Base-by-base conservation (phyloP, 768 basidiomycete genomes). In the Tylopilus subfusipes region DNA sequence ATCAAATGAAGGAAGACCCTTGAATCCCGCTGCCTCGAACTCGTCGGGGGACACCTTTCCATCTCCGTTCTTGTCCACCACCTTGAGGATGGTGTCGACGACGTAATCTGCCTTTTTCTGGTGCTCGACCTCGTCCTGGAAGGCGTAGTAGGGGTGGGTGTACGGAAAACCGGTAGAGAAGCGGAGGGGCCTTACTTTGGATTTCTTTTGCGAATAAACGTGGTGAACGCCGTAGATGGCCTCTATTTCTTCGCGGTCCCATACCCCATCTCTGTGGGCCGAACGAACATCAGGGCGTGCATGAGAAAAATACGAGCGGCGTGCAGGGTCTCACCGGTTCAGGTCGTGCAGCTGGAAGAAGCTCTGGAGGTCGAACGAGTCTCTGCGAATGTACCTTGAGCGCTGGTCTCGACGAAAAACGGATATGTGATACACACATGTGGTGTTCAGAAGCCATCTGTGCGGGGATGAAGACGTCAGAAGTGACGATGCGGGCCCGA, bases 341-440 rank as follows among this genome's bases (percentile, higher is more conserved):
- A 99, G 77, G 73, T 99, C 96, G 72, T 99, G 96, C 13, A 99
- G 76, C 56, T 89, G 85, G 81, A 97, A 96, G 82, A 99, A 99
- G 68, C 92, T 90, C 62, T 84, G 78, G 40, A 82, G 73, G 64
- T 88, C 93, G 61, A 91, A 96, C 38, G 83, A 82, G 67, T 93
- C 89, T 54, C 92, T 93, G 64, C 19, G 53, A 14, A 27, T 6
- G 42, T 33, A 30, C 7, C n/a, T 18, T 47, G 22, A 42, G 45
- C 30, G 27, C 16, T 40, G 36, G n/a, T 2, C 7, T 13, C 12
- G 19, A 30, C 12, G 19, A 30, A 27, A 45, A 56, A 43, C 8
- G 22, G 46, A 44, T 52, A 48, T 48, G 49, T 38, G 42, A 40
- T 49, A 57, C 73, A 61, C 72, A 90, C 87, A 91, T 90, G 68